phyloP scores from a whole-genome alignment of 106 monocot species.

The Alisma plantagoaquatica region DNA sequence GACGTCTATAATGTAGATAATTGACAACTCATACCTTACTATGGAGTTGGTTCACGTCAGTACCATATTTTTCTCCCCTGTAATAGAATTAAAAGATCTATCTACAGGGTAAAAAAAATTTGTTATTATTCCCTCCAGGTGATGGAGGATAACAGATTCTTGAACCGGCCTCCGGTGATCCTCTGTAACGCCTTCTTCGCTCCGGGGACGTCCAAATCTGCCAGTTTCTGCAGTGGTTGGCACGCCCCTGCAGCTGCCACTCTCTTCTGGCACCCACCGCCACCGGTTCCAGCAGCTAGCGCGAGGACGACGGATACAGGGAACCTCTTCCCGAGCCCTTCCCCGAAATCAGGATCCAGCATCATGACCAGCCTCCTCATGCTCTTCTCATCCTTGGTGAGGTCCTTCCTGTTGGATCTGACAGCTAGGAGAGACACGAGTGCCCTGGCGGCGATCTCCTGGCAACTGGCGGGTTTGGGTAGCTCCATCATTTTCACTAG shows the following conservation, averaged over 20 bases:
- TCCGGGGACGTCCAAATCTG: constrained; percentile 50
- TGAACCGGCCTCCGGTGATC: constrained; percentile 47
- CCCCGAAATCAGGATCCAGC: constrained; percentile 44
- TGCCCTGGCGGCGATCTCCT: constrained; percentile 48
- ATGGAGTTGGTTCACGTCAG: too few relatives aligned
- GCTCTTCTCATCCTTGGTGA: constrained; percentile 66
- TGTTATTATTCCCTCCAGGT: constrained; percentile 33
- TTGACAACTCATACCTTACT: too few relatives aligned
- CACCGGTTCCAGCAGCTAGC: constrained; percentile 9
- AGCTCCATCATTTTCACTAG: constrained; percentile 65
- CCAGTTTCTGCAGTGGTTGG: constrained; percentile 57
- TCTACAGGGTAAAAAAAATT: too few relatives aligned
- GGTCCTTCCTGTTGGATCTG: constrained; percentile 39
- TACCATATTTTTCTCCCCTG: too few relatives aligned
- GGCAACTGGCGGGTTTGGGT: constrained; percentile 46
- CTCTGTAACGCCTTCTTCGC: constrained; percentile 73
- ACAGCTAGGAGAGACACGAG: constrained; percentile 33
- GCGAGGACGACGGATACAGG: constrained; percentile 38
- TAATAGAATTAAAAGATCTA: too few relatives aligned
- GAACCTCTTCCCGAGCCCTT: constrained; percentile 38
- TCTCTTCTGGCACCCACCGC: constrained; percentile 33
- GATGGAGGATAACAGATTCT: constrained; percentile 51
- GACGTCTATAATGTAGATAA: too few relatives aligned
- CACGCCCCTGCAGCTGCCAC: constrained; percentile 44
- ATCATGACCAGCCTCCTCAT: constrained; percentile 51